Evolutionary conservation across 805 yeast genomes (phyloP).

Genomic region (Lachancea dasiensis): DNA sequence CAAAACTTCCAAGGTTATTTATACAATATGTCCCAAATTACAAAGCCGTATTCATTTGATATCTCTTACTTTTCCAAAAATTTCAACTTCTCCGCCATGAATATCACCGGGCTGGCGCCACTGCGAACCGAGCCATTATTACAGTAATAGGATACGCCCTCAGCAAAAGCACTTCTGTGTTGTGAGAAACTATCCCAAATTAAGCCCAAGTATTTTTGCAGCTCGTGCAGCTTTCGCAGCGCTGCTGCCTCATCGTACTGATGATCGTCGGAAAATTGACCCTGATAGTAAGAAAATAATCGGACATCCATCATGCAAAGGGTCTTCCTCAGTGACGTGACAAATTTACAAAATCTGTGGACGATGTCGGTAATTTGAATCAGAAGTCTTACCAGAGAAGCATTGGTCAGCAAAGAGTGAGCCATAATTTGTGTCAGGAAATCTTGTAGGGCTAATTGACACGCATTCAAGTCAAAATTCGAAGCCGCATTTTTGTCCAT

Average conservation of each 20-base stretch:
- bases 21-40: no score
- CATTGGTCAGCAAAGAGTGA: constrained; percentile 20
- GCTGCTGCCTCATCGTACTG: constrained; percentile 38
- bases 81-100: constrained; percentile 37
- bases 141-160: constrained; percentile 42
- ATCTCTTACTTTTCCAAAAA: neutral
- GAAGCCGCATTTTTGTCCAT: neutral
- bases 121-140: constrained; percentile 45
- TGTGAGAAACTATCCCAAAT: constrained; percentile 42
- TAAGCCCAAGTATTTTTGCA: constrained; percentile 37
- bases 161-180: constrained; percentile 41
- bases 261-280: constrained; percentile 34
- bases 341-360: constrained; percentile 29
- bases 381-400: constrained; percentile 24
- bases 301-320: constrained; percentile 41
- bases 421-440: constrained; percentile 27
- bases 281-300: constrained; percentile 35
- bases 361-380: constrained; percentile 28
- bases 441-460: constrained; percentile 21
- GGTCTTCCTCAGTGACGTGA: constrained; percentile 22
- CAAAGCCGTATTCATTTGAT: no score
- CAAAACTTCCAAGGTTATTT: neutral
- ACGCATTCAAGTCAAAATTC: constrained; percentile 3
- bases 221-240: constrained; percentile 35
- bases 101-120: constrained; percentile 17